A percentile compares a stretch with the other conserved stretches of the same genome.
Conservation (phyloP, 1,284 basidiomycete genomes). For the Sanghuangporus baumii region DNA sequence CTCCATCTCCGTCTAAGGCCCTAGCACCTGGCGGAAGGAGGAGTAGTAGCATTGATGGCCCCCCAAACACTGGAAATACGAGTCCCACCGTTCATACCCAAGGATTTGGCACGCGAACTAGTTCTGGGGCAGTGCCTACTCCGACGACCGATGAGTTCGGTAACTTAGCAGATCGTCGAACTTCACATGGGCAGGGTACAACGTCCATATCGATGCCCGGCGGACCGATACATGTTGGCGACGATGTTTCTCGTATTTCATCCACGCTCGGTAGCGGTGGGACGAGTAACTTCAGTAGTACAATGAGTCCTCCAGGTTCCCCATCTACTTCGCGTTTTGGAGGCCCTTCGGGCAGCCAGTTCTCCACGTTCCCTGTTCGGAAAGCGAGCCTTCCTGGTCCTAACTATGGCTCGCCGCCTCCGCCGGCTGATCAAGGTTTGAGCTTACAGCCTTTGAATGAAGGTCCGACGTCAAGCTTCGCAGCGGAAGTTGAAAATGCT, state of each 20-base stretch:
- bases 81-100: slow-evolving; percentile 3
- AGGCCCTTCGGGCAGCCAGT: slow-evolving; percentile 12
- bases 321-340: not conserved
- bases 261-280: not conserved
- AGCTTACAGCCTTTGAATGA: slow-evolving; percentile 5
- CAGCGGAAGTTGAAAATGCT: slow-evolving; percentile 19
- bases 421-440: not conserved
- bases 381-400: slow-evolving; percentile 6
- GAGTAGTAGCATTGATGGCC: slow-evolving; percentile 6
- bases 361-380: slow-evolving; percentile 19
- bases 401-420: not conserved
- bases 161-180: not conserved
- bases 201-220: slow-evolving; percentile 4
- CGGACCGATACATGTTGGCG: slow-evolving; percentile 14
- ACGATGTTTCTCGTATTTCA: slow-evolving; percentile 15
- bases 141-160: slow-evolving; percentile 20
- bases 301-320: not conserved
- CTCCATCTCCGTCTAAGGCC: not conserved
- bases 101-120: not conserved
- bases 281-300: not conserved
- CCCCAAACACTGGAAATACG: not conserved
- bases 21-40: not conserved
- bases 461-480: slow-evolving; percentile 12
- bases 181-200: slow-evolving; percentile 15
- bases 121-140: not conserved